Percentiles rank a stretch among this genome's conserved stretches.
phyloP scores from a whole-genome alignment of 139 green algal genomes.

The Monoraphidium neglectum region DNA sequence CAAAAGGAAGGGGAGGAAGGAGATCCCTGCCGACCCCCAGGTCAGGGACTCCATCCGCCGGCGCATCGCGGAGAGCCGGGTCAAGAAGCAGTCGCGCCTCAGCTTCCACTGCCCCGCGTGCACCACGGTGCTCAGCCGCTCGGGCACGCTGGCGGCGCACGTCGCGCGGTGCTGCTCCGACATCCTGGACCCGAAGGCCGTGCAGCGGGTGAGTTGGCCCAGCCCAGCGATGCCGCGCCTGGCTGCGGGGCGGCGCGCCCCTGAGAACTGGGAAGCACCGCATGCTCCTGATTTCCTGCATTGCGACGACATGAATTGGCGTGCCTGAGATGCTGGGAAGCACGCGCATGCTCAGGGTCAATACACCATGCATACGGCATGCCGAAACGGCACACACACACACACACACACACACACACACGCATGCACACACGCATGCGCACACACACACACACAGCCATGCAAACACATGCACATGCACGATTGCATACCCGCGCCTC shows the following conservation, averaged over 20 bases:
- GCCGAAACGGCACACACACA: neutral
- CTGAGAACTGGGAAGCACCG: too few species aligned
- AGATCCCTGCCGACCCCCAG: too few species aligned
- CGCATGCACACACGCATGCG: too few species aligned
- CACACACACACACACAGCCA: too few species aligned
- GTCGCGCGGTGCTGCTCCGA: constrained; percentile 19
- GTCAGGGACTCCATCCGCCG: constrained; percentile 19
- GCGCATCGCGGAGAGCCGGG: constrained; percentile 28
- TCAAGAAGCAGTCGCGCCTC: neutral
- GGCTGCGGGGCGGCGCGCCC: neutral
- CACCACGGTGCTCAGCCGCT: neutral
- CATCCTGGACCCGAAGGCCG: neutral
- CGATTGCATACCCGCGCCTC: too few species aligned
- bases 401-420: too few species aligned
- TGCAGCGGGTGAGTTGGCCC: neutral
- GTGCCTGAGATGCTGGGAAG: neutral
- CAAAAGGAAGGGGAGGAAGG: too few species aligned
- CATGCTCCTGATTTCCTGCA: neutral
- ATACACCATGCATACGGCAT: neutral
- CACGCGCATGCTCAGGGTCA: neutral
- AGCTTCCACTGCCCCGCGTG: constrained; percentile 21
- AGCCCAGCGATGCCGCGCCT: neutral
- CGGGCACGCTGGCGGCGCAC: constrained; percentile 1
- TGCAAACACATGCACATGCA: too few species aligned
- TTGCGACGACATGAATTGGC: neutral